These are phyloP conservation scores for Grosmannia serpens DNA, from an alignment of 2,329 filamentous ascomycete species.

Conservation along the genomic window DNA sequence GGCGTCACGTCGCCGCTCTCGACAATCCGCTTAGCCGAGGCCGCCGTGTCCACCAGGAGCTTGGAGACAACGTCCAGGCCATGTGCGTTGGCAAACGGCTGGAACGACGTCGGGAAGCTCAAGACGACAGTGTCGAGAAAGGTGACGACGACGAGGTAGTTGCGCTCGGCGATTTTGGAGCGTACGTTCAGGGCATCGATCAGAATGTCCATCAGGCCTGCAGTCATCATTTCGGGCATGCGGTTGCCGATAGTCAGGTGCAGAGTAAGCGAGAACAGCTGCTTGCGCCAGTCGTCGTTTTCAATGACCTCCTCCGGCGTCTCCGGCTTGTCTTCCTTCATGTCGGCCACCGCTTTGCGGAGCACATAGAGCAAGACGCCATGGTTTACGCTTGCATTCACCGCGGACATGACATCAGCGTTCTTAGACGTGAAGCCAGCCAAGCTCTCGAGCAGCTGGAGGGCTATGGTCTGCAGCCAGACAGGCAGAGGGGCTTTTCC, in stretches of 20 bases:
- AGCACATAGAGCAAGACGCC: constrained; percentile 89
- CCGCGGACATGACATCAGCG: constrained; percentile 73
- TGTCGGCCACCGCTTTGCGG: constrained; percentile 76
- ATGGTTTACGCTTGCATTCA: constrained; percentile 93
- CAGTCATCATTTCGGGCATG: constrained; percentile 73
- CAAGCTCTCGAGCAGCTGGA: constrained; percentile 76
- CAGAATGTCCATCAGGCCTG: constrained; percentile 80
- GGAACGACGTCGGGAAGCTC: constrained; percentile 73
- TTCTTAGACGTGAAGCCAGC: constrained; percentile 66
- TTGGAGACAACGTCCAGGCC: constrained; percentile 88
- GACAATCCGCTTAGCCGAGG: constrained; percentile 55
- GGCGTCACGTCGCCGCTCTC: constrained; percentile 61
- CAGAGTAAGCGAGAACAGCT: constrained; percentile 76
- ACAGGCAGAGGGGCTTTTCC: constrained; percentile 51
- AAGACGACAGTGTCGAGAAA: constrained; percentile 87
- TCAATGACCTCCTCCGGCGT: constrained; percentile 50
- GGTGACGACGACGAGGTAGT: constrained; percentile 71
- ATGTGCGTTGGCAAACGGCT: constrained; percentile 66
- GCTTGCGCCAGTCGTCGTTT: constrained; percentile 80
- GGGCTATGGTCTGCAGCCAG: constrained; percentile 69
- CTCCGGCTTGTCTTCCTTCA: constrained; percentile 49
- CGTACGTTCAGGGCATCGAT: constrained; percentile 79
- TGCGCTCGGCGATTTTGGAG: constrained; percentile 69
- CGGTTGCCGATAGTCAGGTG: constrained; percentile 65
- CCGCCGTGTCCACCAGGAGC: constrained; percentile 69